Percentiles rank a stretch among this genome's conserved stretches.
phyloP scores from a whole-genome alignment of 108 stramenopile species.

The Cyclotella cryptica region DNA sequence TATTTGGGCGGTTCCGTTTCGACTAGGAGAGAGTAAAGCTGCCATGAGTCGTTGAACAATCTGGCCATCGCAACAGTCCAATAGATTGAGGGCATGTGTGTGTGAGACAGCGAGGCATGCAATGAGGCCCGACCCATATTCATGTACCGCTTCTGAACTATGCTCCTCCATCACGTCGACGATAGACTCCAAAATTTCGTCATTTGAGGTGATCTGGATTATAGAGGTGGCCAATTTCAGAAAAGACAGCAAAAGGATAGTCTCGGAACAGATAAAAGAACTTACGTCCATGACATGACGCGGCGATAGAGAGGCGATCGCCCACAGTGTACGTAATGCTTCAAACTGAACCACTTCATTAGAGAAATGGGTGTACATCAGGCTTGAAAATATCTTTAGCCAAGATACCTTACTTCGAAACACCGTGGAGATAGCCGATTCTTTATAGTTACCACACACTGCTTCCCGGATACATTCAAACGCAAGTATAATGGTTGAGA shows the following conservation, averaged over 20 bases:
- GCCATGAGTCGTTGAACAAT: conserved; percentile 37
- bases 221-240: too few relatives aligned
- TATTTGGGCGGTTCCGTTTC: conserved; percentile 17
- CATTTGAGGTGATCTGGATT: neutral
- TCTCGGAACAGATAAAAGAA: too few relatives aligned
- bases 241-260: too few relatives aligned
- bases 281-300: conserved; percentile 14
- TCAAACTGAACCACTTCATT: conserved; percentile 30
- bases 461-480: conserved; percentile 13
- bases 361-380: conserved; percentile 9
- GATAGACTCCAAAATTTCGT: conserved; percentile 20
- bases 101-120: conserved; percentile 22
- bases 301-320: conserved; percentile 6
- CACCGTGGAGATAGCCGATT: neutral
- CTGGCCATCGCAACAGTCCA: conserved; percentile 18
- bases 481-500: neutral
- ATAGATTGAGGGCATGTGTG: conserved; percentile 22
- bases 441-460: neutral
- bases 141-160: conserved; percentile 9
- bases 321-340: conserved; percentile 28
- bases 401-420: conserved; percentile 8
- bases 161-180: conserved; percentile 28
- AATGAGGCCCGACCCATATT: conserved; percentile 34
- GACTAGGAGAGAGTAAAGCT: conserved; percentile 14
- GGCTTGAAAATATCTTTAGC: conserved; percentile 8